Base-by-base conservation (phyloP, 208 protist genomes). In the Lotmaria passim region DNA sequence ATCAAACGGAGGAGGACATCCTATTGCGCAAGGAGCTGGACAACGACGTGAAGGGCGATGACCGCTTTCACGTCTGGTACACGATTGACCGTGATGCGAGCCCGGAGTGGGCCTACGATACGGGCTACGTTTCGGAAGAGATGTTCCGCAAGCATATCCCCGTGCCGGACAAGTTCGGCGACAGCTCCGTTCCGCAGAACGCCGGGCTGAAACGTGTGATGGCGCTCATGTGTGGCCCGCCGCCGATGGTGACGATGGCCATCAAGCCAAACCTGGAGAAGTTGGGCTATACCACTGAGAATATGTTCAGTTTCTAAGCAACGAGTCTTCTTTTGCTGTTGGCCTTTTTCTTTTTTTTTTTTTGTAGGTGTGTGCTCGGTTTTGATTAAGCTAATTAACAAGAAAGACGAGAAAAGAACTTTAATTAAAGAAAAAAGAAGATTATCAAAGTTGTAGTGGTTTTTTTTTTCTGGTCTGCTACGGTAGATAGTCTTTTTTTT, bases 1-100 rank as follows among this genome's bases (percentile, higher is more conserved):
- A 98, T 70, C 74, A 91, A 67, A 92, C 87, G 0, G 91, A 94
- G 72, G 59, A 93, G 0, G 96, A 98, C 68, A 98, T 98, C 75
- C 79, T 98, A 30, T 65, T 98, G 76, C 82, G 91, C 31, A 78
- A 89, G 41, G 83, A 93, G 81, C 81, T 98, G 7, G 95, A 97
- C 44, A 79, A 80, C 60, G 85, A 77, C 23, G 57, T 63, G 56
- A 61, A 82, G 36, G 64, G 81, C 56, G 68, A 81, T 15, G 73
- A 77, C 12, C 82, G 73, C 43, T 73, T 93, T 24, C 65, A 91
- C 41, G 75, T 96, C 8, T 93, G 86, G 84, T 90, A 96, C 76
- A 96, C 90, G 2, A n/a, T 98, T 28, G 81, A 83, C 67, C 41
- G 66, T 7, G 71, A 82, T 0, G 53, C 48, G 23, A 41, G 83